Conservation (phyloP, 2,329 filamentous ascomycete species). For the Raffaelea ambrosiae region DNA sequence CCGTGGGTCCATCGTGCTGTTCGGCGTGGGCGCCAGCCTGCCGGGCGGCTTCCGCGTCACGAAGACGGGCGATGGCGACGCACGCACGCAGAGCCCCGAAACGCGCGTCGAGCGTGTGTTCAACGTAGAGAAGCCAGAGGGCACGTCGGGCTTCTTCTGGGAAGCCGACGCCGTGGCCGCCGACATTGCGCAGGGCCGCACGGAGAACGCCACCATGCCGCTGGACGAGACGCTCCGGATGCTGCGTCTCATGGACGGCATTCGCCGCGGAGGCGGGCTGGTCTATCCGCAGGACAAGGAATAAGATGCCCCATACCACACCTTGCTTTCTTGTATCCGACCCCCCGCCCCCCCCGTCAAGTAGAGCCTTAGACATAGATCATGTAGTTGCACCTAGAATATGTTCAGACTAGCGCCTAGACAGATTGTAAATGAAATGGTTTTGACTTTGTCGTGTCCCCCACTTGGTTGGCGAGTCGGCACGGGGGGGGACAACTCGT, state of each 20-base stretch:
- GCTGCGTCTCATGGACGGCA: slow-evolving; percentile 37
- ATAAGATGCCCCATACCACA: too few species aligned
- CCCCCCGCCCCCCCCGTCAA: too few species aligned
- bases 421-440: too few species aligned
- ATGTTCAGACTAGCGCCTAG: too few species aligned
- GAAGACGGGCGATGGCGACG: background rate
- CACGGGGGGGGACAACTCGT: too few species aligned
- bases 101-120: slow-evolving; percentile 2
- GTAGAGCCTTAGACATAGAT: too few species aligned
- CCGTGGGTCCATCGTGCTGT: slow-evolving; percentile 25
- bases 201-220: slow-evolving; percentile 31
- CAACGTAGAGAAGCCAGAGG: slow-evolving; percentile 25
- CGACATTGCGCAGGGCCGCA: slow-evolving; percentile 27
- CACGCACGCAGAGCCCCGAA: background rate
- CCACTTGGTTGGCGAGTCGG: too few species aligned
- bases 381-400: too few species aligned
- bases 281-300: background rate
- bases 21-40: slow-evolving; percentile 21
- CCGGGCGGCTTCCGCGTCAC: slow-evolving; percentile 25
- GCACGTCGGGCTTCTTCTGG: slow-evolving; percentile 29
- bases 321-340: too few species aligned
- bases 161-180: slow-evolving; percentile 34
- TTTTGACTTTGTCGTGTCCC: too few species aligned
- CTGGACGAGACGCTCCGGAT: slow-evolving; percentile 35
- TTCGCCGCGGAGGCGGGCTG: slow-evolving; percentile 11